phyloP scores from a whole-genome alignment of 1,284 basidiomycete species.

The Polyporus tsugae region DNA sequence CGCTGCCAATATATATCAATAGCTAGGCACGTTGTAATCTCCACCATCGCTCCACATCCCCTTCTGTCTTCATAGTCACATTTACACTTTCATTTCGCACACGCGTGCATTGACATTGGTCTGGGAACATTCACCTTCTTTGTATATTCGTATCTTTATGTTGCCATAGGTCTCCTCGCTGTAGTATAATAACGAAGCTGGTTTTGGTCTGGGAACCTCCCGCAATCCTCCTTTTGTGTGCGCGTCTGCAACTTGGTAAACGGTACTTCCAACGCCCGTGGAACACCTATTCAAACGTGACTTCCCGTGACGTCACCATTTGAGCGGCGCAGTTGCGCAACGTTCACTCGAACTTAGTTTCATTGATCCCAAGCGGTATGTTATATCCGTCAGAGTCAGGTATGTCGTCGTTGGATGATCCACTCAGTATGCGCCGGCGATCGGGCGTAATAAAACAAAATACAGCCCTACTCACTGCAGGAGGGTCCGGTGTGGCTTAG shows the following conservation, averaged over 20 bases:
- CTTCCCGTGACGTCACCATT: not conserved
- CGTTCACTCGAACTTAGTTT: not conserved
- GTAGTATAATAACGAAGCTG: slow-evolving; percentile 40
- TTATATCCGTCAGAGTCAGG: not conserved
- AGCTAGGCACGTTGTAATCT: slow-evolving; percentile 39
- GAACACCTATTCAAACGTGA: not conserved
- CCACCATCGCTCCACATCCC: slow-evolving; percentile 29
- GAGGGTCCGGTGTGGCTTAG: not conserved
- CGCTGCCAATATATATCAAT: slow-evolving; percentile 28
- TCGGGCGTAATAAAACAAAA: not conserved
- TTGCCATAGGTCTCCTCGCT: slow-evolving; percentile 32
- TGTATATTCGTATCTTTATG: slow-evolving; percentile 40
- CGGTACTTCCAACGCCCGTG: not conserved
- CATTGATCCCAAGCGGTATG: not conserved
- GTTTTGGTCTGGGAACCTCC: slow-evolving; percentile 32
- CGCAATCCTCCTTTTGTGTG: not conserved
- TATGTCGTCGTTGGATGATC: not conserved
- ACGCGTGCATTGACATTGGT: slow-evolving; percentile 16
- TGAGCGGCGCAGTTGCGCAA: not conserved
- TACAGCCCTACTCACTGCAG: not conserved
- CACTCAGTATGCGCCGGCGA: not conserved
- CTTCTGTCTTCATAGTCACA: slow-evolving; percentile 32
- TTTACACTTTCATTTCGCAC: slow-evolving; percentile 3
- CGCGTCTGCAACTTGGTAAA: not conserved
- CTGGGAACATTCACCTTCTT: slow-evolving; percentile 18